Base-by-base conservation (phyloP, 2,329 filamentous ascomycete genomes). In the Ceratocystis eucalypticola region DNA sequence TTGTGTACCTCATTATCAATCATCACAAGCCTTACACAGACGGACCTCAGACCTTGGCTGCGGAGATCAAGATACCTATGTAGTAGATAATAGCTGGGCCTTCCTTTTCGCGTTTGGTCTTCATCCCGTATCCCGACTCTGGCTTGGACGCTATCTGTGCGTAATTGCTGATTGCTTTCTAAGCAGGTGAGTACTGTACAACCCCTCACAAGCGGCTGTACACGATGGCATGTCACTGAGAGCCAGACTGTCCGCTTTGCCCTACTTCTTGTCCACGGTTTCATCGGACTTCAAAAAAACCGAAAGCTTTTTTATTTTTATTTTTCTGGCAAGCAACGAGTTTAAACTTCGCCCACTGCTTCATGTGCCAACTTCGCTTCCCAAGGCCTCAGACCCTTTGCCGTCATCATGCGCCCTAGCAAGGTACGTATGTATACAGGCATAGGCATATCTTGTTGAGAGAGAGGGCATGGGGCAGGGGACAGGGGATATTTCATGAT, bases 361-460 rank as follows among this genome's bases (percentile, higher is more conserved):
- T 17, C 53, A 57, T 57, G 53, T 57, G 53, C 50, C 12, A 22
- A 55, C 50, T 25, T 55, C 53, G 53, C 53, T 57, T 57, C 53
- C 30, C 20, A 30, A 28, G 53, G 53, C 53, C 53, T 57, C 53
- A 57, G 53, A 57, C 53, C 53, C 53, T 57, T 57, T 57, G 53
- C 53, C 53, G 53, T 57, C 53, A 57, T 57, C 53, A 57, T 57
- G 53, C 53, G 53, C 53, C 53, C 53, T 57, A 55, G 50, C 50
- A 30, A 55, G 50, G 50, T 20, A 48, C 12, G 30, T 48, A 17
- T 20, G 50, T 20, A 28, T 25, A 12, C 20, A 55, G 20, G n/a
- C 7, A 15, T 20, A 17, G 22, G 25, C 53, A 8, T 22, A 20
- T 8, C 46, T 7, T 22, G n/a, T 3, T 22, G 46, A 50, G 5